phyloP scores from a whole-genome alignment of 495 filamentous ascomycete genomes.

The Aspergillus leporis region DNA sequence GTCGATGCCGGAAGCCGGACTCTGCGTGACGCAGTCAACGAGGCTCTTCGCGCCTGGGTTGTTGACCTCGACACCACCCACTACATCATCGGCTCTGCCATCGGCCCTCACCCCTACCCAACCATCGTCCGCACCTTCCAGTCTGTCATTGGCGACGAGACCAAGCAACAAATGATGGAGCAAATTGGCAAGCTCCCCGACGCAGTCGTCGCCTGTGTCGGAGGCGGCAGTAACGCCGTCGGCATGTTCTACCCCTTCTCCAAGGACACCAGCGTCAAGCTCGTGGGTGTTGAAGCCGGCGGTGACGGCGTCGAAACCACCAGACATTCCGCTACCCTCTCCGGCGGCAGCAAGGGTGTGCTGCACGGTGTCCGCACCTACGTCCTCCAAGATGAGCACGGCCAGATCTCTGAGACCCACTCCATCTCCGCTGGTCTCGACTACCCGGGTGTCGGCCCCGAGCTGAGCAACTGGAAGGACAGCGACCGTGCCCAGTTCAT shows the following conservation, averaged over 20 bases:
- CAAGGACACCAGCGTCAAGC: slow-evolving; percentile 78
- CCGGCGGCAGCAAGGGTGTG: slow-evolving; percentile 86
- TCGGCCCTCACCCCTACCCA: slow-evolving; percentile 93
- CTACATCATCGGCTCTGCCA: slow-evolving; percentile 94
- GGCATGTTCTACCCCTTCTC: slow-evolving; percentile 98
- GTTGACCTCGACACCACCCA: slow-evolving; percentile 84
- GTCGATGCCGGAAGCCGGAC: slow-evolving; percentile 85
- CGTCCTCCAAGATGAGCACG: slow-evolving; percentile 85
- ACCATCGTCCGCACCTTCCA: slow-evolving; percentile 97
- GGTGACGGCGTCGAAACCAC: slow-evolving; percentile 88
- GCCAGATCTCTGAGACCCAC: slow-evolving; percentile 92
- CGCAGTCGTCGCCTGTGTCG: slow-evolving; percentile 94
- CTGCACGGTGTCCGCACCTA: slow-evolving; percentile 96
- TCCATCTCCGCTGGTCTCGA: slow-evolving; percentile 96
- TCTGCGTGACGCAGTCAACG: slow-evolving; percentile 93
- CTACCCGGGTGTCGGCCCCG: slow-evolving; percentile 95
- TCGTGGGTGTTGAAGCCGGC: slow-evolving; percentile 94
- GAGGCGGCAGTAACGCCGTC: slow-evolving; percentile 85
- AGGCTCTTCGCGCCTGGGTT: slow-evolving; percentile 87
- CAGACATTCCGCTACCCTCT: slow-evolving; percentile 87
- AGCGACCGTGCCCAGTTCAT: slow-evolving; percentile 81
- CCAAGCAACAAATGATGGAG: slow-evolving; percentile 81
- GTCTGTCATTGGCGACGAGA: slow-evolving; percentile 89
- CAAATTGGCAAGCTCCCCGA: slow-evolving; percentile 86
- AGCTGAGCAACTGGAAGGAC: slow-evolving; percentile 92